Percentiles rank a stretch among this genome's conserved stretches.
Evolutionary conservation across 2,329 filamentous ascomycete genomes (phyloP).

Genomic region (Aspergillus terreus): DNA sequence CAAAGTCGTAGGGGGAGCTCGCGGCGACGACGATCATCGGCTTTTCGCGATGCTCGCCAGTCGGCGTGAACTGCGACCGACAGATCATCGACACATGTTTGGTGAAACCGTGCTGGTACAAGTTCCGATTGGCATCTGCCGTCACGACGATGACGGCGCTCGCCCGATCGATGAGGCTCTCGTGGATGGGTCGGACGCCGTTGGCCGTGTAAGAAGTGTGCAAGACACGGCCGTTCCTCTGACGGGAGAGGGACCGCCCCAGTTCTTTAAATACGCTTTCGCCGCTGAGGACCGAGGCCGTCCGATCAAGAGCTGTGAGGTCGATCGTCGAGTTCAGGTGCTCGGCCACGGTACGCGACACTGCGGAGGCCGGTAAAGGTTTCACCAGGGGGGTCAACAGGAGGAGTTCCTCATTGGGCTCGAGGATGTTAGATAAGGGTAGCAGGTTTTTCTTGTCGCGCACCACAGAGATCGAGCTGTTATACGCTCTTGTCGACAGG

Average conservation of each 20-base stretch:
- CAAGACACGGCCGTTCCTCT: slow-evolving; percentile 78
- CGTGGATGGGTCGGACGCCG: slow-evolving; percentile 85
- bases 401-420: slow-evolving; percentile 82
- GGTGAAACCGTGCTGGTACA: slow-evolving; percentile 91
- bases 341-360: slow-evolving; percentile 65
- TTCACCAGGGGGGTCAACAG: slow-evolving; percentile 87
- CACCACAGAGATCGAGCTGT: slow-evolving; percentile 88
- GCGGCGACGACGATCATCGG: slow-evolving; percentile 87
- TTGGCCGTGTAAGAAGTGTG: slow-evolving; percentile 96
- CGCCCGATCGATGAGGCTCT: slow-evolving; percentile 84
- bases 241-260: slow-evolving; percentile 79
- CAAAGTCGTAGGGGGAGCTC: slow-evolving; percentile 95
- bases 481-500: slow-evolving; percentile 82
- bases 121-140: slow-evolving; percentile 87
- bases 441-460: slow-evolving; percentile 82
- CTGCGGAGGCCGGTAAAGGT: slow-evolving; percentile 82
- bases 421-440: slow-evolving; percentile 75
- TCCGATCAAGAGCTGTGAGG: slow-evolving; percentile 55
- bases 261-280: slow-evolving; percentile 90
- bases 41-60: slow-evolving; percentile 58
- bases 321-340: slow-evolving; percentile 45
- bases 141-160: slow-evolving; percentile 87
- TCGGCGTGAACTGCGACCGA: slow-evolving; percentile 38
- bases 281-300: slow-evolving; percentile 74
- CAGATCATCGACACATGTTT: slow-evolving; percentile 97